Evolutionary conservation across 2,329 filamentous ascomycete species (phyloP).

Genomic region (Cytospora leucostoma): DNA sequence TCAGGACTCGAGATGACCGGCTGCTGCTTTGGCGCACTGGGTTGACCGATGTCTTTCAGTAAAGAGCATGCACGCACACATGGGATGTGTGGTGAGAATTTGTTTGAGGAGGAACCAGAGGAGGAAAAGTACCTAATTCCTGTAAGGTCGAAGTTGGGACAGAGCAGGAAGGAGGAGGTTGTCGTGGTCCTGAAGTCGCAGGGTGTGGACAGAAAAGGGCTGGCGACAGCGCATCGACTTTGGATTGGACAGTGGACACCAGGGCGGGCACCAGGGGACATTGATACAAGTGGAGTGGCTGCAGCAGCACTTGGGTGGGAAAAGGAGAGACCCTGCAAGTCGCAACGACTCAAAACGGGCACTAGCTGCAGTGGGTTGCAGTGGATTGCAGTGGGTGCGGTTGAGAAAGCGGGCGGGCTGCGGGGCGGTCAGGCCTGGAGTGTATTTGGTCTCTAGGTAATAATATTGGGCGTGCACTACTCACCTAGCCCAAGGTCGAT

Average conservation of each 20-base stretch:
- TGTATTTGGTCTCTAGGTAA: too few relatives aligned
- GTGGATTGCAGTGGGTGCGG: too few relatives aligned
- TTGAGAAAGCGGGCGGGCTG: not conserved
- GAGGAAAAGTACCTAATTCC: not conserved
- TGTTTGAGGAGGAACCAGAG: not conserved
- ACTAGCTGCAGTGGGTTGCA: not conserved
- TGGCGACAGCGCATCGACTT: slow-evolving; percentile 1
- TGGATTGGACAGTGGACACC: not conserved
- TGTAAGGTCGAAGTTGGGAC: not conserved
- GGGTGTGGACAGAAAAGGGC: slow-evolving; percentile 1
- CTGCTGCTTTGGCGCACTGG: not conserved
- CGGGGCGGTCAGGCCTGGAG: not conserved
- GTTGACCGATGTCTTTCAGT: not conserved
- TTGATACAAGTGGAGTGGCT: not conserved
- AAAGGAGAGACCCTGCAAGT: slow-evolving; percentile 2
- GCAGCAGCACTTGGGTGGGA: not conserved
- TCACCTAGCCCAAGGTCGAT: too few relatives aligned
- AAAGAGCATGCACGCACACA: not conserved
- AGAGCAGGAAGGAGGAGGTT: not conserved
- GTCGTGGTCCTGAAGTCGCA: not conserved
- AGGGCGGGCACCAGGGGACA: not conserved
- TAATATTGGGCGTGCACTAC: too few relatives aligned
- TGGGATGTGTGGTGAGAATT: too few relatives aligned
- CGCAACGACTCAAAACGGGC: not conserved
- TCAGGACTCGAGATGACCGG: not conserved